phyloP scores from a whole-genome alignment of 169 alveolate genomes.

The Neospora caninum region DNA sequence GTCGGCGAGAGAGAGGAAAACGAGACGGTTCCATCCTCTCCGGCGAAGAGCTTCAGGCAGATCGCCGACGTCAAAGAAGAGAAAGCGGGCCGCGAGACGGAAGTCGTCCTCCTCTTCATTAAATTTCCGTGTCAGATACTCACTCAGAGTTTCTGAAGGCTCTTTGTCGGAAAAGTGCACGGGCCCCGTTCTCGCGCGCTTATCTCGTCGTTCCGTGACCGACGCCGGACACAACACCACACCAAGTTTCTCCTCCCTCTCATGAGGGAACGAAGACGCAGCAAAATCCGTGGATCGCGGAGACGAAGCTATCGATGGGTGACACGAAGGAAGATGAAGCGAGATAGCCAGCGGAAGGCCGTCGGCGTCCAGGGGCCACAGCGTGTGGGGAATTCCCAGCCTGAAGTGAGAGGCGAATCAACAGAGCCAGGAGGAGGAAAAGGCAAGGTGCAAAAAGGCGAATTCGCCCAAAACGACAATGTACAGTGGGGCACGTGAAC shows the following conservation, averaged over 20 bases:
- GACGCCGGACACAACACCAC: neutral
- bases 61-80: neutral
- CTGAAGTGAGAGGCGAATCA: neutral
- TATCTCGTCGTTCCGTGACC: neutral
- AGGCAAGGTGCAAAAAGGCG: too few species aligned
- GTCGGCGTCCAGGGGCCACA: neutral
- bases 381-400: neutral
- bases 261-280: neutral
- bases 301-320: neutral
- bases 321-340: neutral
- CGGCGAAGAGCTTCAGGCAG: neutral
- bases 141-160: neutral
- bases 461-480: too few species aligned
- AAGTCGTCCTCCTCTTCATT: neutral
- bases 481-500: too few species aligned
- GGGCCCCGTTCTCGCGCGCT: neutral
- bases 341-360: neutral
- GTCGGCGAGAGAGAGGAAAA: neutral
- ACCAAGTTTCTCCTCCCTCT: neutral
- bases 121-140: neutral
- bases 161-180: neutral
- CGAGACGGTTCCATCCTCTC: neutral
- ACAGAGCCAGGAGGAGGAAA: too few species aligned
- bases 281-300: neutral
- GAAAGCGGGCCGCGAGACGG: neutral